These are phyloP conservation scores for Fusarium agapanthi DNA, from an alignment of 2,329 filamentous ascomycete genomes.

Conservation along the genomic window DNA sequence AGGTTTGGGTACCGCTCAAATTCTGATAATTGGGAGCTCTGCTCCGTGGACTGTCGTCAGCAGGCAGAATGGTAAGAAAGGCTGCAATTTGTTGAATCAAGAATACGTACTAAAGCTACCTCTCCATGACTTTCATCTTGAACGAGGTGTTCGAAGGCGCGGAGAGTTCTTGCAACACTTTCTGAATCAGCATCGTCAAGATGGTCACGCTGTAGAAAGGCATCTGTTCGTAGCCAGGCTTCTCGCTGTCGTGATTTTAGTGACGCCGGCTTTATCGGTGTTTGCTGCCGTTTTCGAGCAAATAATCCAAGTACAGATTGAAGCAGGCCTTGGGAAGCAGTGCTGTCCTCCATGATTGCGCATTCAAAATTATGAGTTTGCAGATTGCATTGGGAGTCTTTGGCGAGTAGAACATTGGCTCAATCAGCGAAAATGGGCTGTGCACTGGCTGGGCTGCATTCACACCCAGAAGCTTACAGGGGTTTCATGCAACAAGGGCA, in stretches of 20 bases:
- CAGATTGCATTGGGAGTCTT: background rate
- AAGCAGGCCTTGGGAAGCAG: background rate
- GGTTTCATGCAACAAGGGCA: too few species aligned
- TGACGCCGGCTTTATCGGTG: background rate
- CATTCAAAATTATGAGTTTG: background rate
- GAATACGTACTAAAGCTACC: background rate
- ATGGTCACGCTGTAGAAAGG: background rate
- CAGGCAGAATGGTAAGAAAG: too few species aligned
- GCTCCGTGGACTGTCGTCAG: background rate
- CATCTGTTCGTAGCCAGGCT: background rate
- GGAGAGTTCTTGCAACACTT: background rate
- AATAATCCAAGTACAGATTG: background rate
- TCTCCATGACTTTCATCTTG: background rate
- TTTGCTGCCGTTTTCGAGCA: background rate
- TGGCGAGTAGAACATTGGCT: background rate
- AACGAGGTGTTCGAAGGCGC: background rate
- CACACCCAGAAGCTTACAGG: background rate
- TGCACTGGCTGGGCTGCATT: background rate
- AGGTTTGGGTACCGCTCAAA: background rate
- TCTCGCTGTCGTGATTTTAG: background rate
- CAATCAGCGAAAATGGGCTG: background rate
- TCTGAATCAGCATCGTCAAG: background rate
- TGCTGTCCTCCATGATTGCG: background rate
- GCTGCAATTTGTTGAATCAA: background rate
- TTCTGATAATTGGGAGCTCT: background rate